phyloP scores from a whole-genome alignment of 2,329 filamentous ascomycete species.

The Falciphora oryzae region DNA sequence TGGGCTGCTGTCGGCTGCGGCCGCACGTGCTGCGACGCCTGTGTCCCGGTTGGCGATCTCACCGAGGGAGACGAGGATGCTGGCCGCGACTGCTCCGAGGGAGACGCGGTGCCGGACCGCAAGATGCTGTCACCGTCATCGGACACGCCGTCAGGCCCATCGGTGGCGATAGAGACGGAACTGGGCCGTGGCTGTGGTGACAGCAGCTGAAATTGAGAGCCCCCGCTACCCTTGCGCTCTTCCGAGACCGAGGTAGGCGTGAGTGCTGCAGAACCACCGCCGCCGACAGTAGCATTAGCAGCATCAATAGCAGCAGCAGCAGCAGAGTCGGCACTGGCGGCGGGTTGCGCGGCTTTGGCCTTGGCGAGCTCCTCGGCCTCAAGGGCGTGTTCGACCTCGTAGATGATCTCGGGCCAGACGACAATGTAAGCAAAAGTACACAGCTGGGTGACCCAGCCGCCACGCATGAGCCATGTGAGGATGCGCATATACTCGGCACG shows the following conservation, averaged over 20 bases:
- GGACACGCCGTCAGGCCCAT: neutral
- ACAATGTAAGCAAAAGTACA: slow-evolving; percentile 88
- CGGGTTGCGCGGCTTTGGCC: slow-evolving; percentile 22
- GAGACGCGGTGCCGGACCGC: neutral
- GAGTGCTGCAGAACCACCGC: no score
- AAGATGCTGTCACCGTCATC: slow-evolving; percentile 3
- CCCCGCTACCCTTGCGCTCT: neutral
- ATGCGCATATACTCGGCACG: slow-evolving; percentile 85
- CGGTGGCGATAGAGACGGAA: neutral
- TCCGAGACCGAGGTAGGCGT: neutral
- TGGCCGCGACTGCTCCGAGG: neutral
- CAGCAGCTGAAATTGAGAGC: no score
- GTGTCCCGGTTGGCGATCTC: neutral
- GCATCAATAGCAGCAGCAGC: neutral
- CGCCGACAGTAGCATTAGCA: no score
- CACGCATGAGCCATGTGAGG: slow-evolving; percentile 85
- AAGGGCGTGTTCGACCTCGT: slow-evolving; percentile 68
- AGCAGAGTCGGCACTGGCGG: slow-evolving; percentile 12
- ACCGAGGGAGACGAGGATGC: neutral
- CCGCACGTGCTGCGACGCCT: slow-evolving; percentile 11
- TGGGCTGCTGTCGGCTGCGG: slow-evolving; percentile 39
- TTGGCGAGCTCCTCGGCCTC: slow-evolving; percentile 55
- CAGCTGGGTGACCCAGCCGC: slow-evolving; percentile 90
- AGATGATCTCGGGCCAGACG: slow-evolving; percentile 75
- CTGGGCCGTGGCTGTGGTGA: neutral